Conservation (phyloP, 306 rosid genomes). For the Potentilla sterilis region DNA sequence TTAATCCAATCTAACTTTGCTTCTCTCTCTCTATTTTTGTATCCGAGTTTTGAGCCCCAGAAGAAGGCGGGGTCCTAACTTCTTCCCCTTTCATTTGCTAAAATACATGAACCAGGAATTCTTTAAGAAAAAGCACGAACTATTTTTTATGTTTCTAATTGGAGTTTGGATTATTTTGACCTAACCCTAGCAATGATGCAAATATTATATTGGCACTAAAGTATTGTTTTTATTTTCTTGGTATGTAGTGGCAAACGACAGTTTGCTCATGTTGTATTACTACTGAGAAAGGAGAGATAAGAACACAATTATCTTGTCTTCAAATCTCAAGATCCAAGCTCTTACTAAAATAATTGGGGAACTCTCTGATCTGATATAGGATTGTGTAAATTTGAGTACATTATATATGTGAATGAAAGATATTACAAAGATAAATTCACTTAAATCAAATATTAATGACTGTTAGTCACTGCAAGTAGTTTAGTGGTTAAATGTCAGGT, state of each 20-base stretch:
- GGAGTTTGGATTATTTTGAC: slow-evolving; percentile 44
- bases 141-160: slow-evolving; percentile 14
- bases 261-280: slow-evolving; percentile 23
- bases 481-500: too few species aligned
- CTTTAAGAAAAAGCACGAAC: slow-evolving; percentile 13
- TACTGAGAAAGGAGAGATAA: slow-evolving; percentile 10
- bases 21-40: not conserved
- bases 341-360: not conserved
- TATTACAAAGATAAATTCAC: too few species aligned
- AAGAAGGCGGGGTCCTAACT: slow-evolving; percentile 9
- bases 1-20: not conserved
- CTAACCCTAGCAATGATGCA: slow-evolving; percentile 25
- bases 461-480: too few species aligned
- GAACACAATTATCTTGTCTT: slow-evolving; percentile 25
- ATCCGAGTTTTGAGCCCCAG: slow-evolving; percentile 10
- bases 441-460: too few species aligned
- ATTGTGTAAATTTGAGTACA: not conserved
- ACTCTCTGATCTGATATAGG: not conserved
- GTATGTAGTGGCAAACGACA: slow-evolving; percentile 30
- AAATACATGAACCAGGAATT: slow-evolving; percentile 16
- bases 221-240: not conserved
- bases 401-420: too few species aligned
- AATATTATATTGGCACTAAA: slow-evolving; percentile 18
- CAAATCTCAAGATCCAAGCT: slow-evolving; percentile 36
- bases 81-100: slow-evolving; percentile 7